Conservation (phyloP, 2,329 filamentous ascomycete genomes). For the Exophiala sp. region DNA sequence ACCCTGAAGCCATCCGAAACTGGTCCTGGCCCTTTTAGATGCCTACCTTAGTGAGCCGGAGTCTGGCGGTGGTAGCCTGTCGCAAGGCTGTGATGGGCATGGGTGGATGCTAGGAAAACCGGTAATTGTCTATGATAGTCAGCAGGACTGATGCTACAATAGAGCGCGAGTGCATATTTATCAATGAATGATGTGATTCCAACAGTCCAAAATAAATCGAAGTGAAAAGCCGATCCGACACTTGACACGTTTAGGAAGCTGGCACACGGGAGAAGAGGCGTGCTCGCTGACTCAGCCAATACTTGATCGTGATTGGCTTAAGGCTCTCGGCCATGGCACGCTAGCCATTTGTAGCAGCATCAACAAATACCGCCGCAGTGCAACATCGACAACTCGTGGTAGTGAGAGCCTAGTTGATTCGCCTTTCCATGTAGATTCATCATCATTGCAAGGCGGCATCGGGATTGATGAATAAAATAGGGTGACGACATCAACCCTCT, state of each 20-base stretch:
- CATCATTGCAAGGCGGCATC: background rate
- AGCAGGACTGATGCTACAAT: background rate
- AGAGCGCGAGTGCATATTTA: background rate
- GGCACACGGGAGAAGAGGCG: too few species aligned
- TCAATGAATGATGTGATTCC: too few species aligned
- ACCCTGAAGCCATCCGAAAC: conserved; percentile 58
- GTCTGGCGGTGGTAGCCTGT: too few species aligned
- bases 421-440: background rate
- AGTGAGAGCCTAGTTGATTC: too few species aligned
- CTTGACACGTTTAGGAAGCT: too few species aligned
- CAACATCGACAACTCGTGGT: too few species aligned
- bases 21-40: conserved; percentile 58
- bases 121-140: background rate
- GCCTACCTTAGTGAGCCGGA: too few species aligned
- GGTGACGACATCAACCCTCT: background rate
- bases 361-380: background rate
- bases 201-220: background rate
- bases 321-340: background rate
- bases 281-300: too few species aligned
- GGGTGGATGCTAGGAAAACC: background rate
- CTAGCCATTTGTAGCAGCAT: background rate
- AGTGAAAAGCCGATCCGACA: background rate
- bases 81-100: too few species aligned
- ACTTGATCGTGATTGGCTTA: too few species aligned
- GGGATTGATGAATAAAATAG: background rate